Base-by-base conservation (phyloP, 768 basidiomycete genomes). In the Panaeolus cyanescens region DNA sequence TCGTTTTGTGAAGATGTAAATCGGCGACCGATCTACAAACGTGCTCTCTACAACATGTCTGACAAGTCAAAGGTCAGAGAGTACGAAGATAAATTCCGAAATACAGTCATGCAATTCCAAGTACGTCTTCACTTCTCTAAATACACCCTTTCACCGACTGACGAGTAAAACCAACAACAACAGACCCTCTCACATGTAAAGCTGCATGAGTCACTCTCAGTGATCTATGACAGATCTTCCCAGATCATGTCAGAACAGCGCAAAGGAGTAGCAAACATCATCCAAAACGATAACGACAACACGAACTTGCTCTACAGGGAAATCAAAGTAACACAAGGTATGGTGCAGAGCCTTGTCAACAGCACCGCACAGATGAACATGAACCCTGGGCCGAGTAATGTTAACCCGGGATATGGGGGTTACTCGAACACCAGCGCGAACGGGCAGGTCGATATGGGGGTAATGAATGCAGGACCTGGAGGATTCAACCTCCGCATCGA, bases 1-100 rank as follows among this genome's bases (percentile, higher is more conserved):
- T 32, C 30, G 17, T 62, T 59, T 40, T 55, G 62, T 3, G 62
- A 62, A 39, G 25, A 32, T 33, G 39, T 28, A 33, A 57, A 22
- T 37, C n/a, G 20, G 4, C 19, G 45, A 1, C 45, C 45, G 8
- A 4, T 50, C 7, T 50, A 15, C 12, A 28, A 28, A 15, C 45
- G 45, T 15, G 7, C 13, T 7, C 5, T 28, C 22, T 15, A n/a
- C 25, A 50, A 28, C 25, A 25, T 50, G 25, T 25, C 45, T 1
- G 45, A 50, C 12, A 50, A 50, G n/a, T 22, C 22, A 12, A 25
- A 28, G 12, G 30, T 50, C 45, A 50, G 30, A 13, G 45, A 50
- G 30, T 50, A n/a, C 25, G 45, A 50, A 4, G 45, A 50, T 28
- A 50, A 15, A 28, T 50, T 50, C 25, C 45, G 45, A 1, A 50